phyloP scores from a whole-genome alignment of 176 grass and related monocot genomes.

The Sorghum bicolor region Sorghum_bicolor_NCBIv3 NC_012872.2:2399001-2399500 shows the following conservation, averaged over 20 bases:
- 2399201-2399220: slow-evolving; percentile 65
- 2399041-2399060: slow-evolving; percentile 88
- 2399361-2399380: too few species aligned
- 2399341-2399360: too few species aligned
- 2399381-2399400: too few species aligned
- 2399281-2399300: too few species aligned
- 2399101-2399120: slow-evolving; percentile 80
- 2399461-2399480: too few species aligned
- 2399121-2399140: slow-evolving; percentile 87
- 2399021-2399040: slow-evolving; percentile 99
- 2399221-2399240: slow-evolving; percentile 78
- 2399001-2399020: slow-evolving; percentile 71
- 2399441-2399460: too few species aligned
- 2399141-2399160: slow-evolving; percentile 76
- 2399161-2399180: slow-evolving; percentile 98
- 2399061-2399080: slow-evolving; percentile 93
- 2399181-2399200: slow-evolving; percentile 89
- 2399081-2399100: slow-evolving; percentile 90
- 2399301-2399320: too few species aligned
- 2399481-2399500: too few species aligned
- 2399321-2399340: too few species aligned
- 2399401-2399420: too few species aligned
- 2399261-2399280: too few species aligned
- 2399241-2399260: slow-evolving; percentile 45
- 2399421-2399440: too few species aligned